A percentile compares a stretch with the other conserved stretches of the same genome.
phyloP scores from a whole-genome alignment of 140 eudicot genomes.

The Cichorium intybus region DNA sequence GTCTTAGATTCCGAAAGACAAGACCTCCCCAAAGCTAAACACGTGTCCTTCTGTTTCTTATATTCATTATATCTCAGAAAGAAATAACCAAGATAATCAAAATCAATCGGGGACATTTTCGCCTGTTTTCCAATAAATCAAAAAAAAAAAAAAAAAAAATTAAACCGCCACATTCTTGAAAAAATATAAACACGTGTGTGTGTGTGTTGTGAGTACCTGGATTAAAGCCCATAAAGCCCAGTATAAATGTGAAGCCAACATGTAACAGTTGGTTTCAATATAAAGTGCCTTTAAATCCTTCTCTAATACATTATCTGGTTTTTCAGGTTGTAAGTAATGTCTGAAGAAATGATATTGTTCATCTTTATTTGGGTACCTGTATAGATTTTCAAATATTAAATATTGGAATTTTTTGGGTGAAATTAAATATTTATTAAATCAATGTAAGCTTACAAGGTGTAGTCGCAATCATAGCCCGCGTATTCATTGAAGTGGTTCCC shows the following conservation, averaged over 20 bases:
- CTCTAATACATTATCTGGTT: constrained; percentile 60
- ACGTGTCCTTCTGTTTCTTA: constrained; percentile 64
- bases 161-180: background rate
- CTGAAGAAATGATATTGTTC: constrained; percentile 88
- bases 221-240: constrained; percentile 99
- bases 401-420: background rate
- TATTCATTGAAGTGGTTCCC: constrained; percentile 98
- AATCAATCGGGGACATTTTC: constrained; percentile 88
- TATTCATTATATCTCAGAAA: constrained; percentile 82
- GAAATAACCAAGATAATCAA: constrained; percentile 87
- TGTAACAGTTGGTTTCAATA: constrained; percentile 72
- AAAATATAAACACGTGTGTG: background rate
- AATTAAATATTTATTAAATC: background rate
- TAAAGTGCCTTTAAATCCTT: constrained; percentile 59
- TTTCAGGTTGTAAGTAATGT: constrained; percentile 70
- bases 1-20: constrained; percentile 35
- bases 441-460: constrained; percentile 64
- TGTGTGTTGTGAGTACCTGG: constrained; percentile 51
- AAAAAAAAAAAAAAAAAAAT: background rate
- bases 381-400: constrained; percentile 2
- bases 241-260: constrained; percentile 86
- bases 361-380: constrained; percentile 82
- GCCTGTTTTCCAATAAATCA: constrained; percentile 49
- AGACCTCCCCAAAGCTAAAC: constrained; percentile 41
- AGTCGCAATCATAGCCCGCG: constrained; percentile 97